Percentiles rank a stretch among this genome's conserved stretches.
Evolutionary conservation across 805 yeast species (phyloP).

Genomic region (Wickerhamomyces hampshirensis): DNA sequence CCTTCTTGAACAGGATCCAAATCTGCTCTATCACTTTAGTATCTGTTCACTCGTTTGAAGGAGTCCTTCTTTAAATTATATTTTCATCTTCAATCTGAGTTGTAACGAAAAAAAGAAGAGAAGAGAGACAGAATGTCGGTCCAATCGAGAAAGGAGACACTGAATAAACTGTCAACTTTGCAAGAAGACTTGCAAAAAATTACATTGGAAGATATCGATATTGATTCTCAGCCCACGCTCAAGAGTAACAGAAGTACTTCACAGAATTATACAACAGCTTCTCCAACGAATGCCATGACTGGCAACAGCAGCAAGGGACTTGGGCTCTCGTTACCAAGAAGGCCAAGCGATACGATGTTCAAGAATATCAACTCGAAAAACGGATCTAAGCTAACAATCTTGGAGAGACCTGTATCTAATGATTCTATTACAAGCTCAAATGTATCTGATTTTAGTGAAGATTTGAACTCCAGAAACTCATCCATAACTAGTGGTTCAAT

Average conservation of each 20-base stretch:
- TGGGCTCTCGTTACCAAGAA: slow-evolving; percentile 17
- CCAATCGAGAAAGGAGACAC: too few relatives aligned
- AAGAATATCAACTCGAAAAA: slow-evolving; percentile 6
- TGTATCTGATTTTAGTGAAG: slow-evolving; percentile 19
- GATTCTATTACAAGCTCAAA: slow-evolving; percentile 22
- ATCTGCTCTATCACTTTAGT: too few relatives aligned
- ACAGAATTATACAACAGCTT: slow-evolving; percentile 2
- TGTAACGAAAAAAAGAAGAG: too few relatives aligned
- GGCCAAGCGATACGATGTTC: slow-evolving; percentile 23
- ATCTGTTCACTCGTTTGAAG: too few relatives aligned
- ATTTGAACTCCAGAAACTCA: slow-evolving; percentile 21
- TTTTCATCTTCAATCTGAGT: too few relatives aligned
- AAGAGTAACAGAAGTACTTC: slow-evolving; percentile 8
- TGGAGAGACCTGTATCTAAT: slow-evolving; percentile 26
- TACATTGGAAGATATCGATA: slow-evolving; percentile 12
- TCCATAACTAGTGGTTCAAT: slow-evolving; percentile 24
- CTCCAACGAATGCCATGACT: neutral
- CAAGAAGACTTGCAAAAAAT: slow-evolving; percentile 12
- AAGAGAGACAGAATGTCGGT: too few relatives aligned
- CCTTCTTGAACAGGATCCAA: too few relatives aligned
- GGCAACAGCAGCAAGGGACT: slow-evolving; percentile 16
- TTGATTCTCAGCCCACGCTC: slow-evolving; percentile 2
- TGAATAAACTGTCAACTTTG: slow-evolving; percentile 8
- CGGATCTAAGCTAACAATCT: slow-evolving; percentile 11
- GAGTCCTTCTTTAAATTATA: too few relatives aligned